Percentiles rank a stretch among this genome's conserved stretches.
These are phyloP conservation scores for Yamadazyma pseudoaaseri DNA, from an alignment of 1,139 yeast genomes.

Conservation along the genomic window DNA sequence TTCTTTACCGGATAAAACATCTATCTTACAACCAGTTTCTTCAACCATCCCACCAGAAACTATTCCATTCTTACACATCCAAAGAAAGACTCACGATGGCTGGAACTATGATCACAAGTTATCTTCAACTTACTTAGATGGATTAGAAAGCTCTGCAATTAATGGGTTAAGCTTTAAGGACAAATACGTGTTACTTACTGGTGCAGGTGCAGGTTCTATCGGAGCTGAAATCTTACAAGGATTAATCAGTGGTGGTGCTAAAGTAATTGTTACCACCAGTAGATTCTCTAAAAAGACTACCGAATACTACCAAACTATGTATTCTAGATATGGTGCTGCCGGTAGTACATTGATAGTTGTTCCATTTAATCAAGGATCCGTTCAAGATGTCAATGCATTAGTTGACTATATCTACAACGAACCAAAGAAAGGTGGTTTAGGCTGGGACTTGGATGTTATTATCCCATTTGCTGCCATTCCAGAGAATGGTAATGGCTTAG, in stretches of 20 bases:
- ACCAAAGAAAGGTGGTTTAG: conserved; percentile 83
- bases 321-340: conserved; percentile 87
- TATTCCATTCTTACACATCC: conserved; percentile 91
- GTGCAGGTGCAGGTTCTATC: conserved; percentile 98
- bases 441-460: conserved; percentile 96
- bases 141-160: conserved; percentile 88
- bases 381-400: conserved; percentile 86
- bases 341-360: conserved; percentile 93
- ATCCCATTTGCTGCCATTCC: conserved; percentile 99
- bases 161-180: conserved; percentile 89
- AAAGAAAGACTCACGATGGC: conserved; percentile 69
- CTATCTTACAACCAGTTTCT: conserved; percentile 72
- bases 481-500: conserved; percentile 95
- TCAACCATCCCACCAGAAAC: conserved; percentile 77
- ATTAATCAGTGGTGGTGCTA: conserved; percentile 95
- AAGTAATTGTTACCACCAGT: conserved; percentile 93
- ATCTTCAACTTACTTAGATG: conserved; percentile 80
- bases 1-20: conserved; percentile 70
- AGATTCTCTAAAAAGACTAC: conserved; percentile 93
- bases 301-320: conserved; percentile 91
- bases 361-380: conserved; percentile 98
- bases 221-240: conserved; percentile 98
- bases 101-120: conserved; percentile 85
- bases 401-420: conserved; percentile 83
- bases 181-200: conserved; percentile 88